Base-by-base conservation (phyloP, 495 filamentous ascomycete genomes). In the Staphylotrichum tortipilum region DNA sequence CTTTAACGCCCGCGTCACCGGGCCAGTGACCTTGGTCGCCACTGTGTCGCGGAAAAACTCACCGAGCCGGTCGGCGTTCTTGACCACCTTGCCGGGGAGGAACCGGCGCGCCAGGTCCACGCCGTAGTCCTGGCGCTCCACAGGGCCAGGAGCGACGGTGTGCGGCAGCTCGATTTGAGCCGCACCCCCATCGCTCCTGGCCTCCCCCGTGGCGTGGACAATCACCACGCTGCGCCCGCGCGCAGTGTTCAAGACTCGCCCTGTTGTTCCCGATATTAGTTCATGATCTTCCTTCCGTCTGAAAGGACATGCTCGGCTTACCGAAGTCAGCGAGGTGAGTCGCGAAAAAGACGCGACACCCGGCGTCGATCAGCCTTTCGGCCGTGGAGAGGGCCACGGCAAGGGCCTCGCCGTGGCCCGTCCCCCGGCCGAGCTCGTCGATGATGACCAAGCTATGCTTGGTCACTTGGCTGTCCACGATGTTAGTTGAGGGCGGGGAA, bases 401-500 rank as follows among this genome's bases (percentile, higher is more conserved):
- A 10, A 95, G 70, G 0, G 94, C 92, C 63, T 97, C 94, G 36
- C 81, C 78, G 1, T 85, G 88, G 61, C 88, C 91, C 10, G 94
- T 97, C 7, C 90, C 94, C 18, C 92, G 79, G 14, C 92, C 91
- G 21, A 98, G 80, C 60, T 98, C 92, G 59, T 98, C 94, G 52
- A 97, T 79, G 38, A 98, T 86, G 14, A 85, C 81, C 65, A 95
- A 70, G 58, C 87, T 89, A 14, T 78, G 71, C 6, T 73, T 71
- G 53, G 89, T 82, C 48, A 92, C 74, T 52, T 91, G 86, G 50
- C 79, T 79, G 19, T 0, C 31, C 8, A 18, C 4, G 5, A 24
- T 4, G 37, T 42, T 39, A 58, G 30, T 31, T 35, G 7, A 74
- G 61, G 63, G 65, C n/a, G 28, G 8, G n/a, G 28, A 59, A 74